These are phyloP conservation scores for Blastobotrys elegans DNA, from an alignment of 1,139 yeast genomes.

Conservation along the genomic window DNA sequence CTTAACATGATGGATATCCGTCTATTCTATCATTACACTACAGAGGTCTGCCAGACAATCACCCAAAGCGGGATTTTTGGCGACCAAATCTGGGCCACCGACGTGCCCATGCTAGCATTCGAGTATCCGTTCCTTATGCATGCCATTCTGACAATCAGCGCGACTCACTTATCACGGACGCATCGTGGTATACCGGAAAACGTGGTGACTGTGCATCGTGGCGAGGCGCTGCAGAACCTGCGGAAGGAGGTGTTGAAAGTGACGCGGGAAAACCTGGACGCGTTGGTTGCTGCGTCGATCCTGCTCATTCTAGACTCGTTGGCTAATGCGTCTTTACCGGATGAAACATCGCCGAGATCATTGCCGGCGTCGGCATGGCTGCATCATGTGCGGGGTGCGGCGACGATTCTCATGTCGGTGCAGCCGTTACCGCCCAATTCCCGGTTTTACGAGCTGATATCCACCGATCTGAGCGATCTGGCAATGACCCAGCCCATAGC, in stretches of 20 bases:
- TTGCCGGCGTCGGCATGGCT: slow-evolving; percentile 95
- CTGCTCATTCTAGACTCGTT: slow-evolving; percentile 86
- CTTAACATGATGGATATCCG: slow-evolving; percentile 74
- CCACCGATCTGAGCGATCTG: slow-evolving; percentile 72
- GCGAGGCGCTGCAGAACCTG: slow-evolving; percentile 74
- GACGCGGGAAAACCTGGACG: slow-evolving; percentile 81
- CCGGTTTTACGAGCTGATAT: slow-evolving; percentile 35
- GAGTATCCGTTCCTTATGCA: slow-evolving; percentile 90
- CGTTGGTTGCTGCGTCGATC: slow-evolving; percentile 86
- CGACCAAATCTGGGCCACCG: slow-evolving; percentile 79
- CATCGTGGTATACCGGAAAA: slow-evolving; percentile 57
- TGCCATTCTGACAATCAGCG: slow-evolving; percentile 81
- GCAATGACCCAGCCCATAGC: slow-evolving; percentile 41
- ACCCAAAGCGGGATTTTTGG: slow-evolving; percentile 89
- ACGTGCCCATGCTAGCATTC: slow-evolving; percentile 84
- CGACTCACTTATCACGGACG: slow-evolving; percentile 77
- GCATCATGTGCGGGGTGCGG: slow-evolving; percentile 95
- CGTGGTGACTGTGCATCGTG: slow-evolving; percentile 80
- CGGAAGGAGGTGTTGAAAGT: slow-evolving; percentile 84
- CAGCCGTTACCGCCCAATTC: slow-evolving; percentile 80
- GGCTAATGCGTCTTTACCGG: slow-evolving; percentile 84
- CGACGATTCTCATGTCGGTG: slow-evolving; percentile 87
- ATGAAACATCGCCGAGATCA: slow-evolving; percentile 36
- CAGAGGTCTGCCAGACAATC: slow-evolving; percentile 78
- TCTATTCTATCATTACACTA: slow-evolving; percentile 81